phyloP scores from a whole-genome alignment of 2,329 filamentous ascomycete genomes.

The Rosellinia necatrix region DNA sequence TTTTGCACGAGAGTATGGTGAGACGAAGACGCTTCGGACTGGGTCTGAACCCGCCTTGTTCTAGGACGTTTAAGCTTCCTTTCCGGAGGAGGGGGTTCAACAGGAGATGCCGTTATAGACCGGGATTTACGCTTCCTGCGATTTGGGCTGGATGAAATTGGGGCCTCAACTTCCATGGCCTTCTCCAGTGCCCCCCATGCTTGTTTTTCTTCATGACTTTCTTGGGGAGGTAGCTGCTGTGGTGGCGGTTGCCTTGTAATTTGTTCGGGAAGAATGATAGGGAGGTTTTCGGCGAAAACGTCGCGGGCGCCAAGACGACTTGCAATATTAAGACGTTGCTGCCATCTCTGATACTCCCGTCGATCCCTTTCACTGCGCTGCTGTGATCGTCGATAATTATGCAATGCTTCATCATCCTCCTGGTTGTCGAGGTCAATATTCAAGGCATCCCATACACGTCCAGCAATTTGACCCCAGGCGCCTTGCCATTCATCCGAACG shows the following conservation, averaged over 20 bases:
- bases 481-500: conserved; percentile 87
- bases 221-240: conserved; percentile 60
- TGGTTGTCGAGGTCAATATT: conserved; percentile 84
- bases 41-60: conserved; percentile 67
- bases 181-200: conserved; percentile 93
- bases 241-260: conserved; percentile 59
- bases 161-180: conserved; percentile 70
- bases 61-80: conserved; percentile 87
- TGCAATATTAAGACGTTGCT: conserved; percentile 81
- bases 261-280: conserved; percentile 62
- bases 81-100: conserved; percentile 70
- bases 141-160: conserved; percentile 47
- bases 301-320: conserved; percentile 76
- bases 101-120: conserved; percentile 73
- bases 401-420: conserved; percentile 70
- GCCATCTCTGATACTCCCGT: conserved; percentile 74
- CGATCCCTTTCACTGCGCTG: conserved; percentile 56
- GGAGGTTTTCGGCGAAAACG: conserved; percentile 68
- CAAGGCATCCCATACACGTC: conserved; percentile 67
- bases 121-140: conserved; percentile 74
- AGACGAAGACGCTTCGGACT: conserved; percentile 53
- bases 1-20: conserved; percentile 28
- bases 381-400: conserved; percentile 59
- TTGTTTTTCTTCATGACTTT: conserved; percentile 78
- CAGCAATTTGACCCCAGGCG: conserved; percentile 73